phyloP scores from a whole-genome alignment of 305 asterid species.

The Fraxinus velutina region DNA sequence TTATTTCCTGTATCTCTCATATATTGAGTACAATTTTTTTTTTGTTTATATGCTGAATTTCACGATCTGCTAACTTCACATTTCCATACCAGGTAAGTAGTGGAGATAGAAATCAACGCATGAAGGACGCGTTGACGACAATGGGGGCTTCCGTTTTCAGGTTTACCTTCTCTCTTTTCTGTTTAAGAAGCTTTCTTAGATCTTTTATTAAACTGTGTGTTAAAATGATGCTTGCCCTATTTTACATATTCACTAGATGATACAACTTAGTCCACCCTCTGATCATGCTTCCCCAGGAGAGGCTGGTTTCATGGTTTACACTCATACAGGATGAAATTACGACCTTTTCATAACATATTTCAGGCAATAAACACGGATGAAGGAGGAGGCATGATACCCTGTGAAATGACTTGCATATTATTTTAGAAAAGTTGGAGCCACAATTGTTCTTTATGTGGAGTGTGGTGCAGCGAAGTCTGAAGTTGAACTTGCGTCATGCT shows the following conservation, averaged over 20 bases:
- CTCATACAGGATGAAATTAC: not conserved
- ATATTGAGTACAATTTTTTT: not conserved
- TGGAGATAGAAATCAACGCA: conserved; percentile 90
- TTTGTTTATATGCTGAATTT: not conserved
- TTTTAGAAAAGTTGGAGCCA: not conserved
- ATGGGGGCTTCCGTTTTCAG: conserved; percentile 99
- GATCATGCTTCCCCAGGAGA: not conserved
- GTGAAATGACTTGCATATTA: not conserved
- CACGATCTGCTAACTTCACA: not conserved
- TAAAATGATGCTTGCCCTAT: not conserved
- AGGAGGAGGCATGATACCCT: not conserved
- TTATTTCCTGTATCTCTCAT: not conserved
- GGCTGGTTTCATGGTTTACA: not conserved
- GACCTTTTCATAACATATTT: not conserved
- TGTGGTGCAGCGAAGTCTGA: not conserved
- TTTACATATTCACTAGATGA: not conserved
- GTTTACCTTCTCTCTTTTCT: conserved; percentile 28
- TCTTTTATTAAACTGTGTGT: not conserved
- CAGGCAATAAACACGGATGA: not conserved
- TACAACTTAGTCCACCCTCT: not conserved
- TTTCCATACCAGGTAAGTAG: conserved; percentile 59
- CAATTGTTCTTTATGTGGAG: not conserved
- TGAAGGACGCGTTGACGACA: conserved; percentile 81
- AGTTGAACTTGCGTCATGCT: not conserved
- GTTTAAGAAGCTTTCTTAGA: not conserved